Conservation (phyloP, 352 stramenopile species). For the Pythium pectinolyticum region DNA sequence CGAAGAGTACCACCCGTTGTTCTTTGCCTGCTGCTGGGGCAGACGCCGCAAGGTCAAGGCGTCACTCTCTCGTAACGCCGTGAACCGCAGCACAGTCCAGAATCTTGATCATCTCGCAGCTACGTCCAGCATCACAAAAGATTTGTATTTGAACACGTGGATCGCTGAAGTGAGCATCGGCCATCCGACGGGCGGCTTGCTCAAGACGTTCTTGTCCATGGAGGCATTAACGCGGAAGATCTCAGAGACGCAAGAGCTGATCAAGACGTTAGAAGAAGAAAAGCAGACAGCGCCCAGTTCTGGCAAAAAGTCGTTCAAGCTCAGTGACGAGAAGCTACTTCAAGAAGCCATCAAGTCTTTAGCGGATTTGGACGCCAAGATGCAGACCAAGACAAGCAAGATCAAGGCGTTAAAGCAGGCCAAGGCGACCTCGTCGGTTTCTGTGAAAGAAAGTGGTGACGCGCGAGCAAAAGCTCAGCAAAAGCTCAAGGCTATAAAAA, state of each 20-base stretch:
- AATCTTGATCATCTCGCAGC: conserved; percentile 68
- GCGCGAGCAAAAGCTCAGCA: conserved; percentile 9
- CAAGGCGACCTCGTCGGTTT: conserved; percentile 4
- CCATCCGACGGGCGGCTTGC: conserved; percentile 67
- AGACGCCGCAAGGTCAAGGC: conserved; percentile 46
- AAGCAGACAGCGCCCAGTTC: conserved; percentile 33
- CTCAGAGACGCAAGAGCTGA: conserved; percentile 47
- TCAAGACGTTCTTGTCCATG: conserved; percentile 73
- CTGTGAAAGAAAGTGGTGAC: conserved; percentile 4
- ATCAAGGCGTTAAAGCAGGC: conserved; percentile 62
- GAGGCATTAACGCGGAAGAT: conserved; percentile 67
- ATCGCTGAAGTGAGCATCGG: conserved; percentile 84
- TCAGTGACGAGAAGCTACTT: conserved; percentile 26
- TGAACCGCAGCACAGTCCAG: conserved; percentile 49
- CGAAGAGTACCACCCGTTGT: conserved; percentile 63
- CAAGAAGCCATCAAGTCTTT: conserved; percentile 15
- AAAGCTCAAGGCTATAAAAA: conserved; percentile 27
- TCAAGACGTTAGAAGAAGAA: conserved; percentile 52
- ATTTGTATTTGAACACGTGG: conserved; percentile 81
- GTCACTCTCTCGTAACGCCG: conserved; percentile 39
- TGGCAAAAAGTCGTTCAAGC: conserved; percentile 17
- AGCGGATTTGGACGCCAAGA: conserved; percentile 33
- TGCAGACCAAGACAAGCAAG: conserved; percentile 48
- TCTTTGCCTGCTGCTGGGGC: conserved; percentile 65
- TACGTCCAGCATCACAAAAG: conserved; percentile 40